phyloP scores from a whole-genome alignment of 805 yeast species.

The Brettanomyces sp. region DNA sequence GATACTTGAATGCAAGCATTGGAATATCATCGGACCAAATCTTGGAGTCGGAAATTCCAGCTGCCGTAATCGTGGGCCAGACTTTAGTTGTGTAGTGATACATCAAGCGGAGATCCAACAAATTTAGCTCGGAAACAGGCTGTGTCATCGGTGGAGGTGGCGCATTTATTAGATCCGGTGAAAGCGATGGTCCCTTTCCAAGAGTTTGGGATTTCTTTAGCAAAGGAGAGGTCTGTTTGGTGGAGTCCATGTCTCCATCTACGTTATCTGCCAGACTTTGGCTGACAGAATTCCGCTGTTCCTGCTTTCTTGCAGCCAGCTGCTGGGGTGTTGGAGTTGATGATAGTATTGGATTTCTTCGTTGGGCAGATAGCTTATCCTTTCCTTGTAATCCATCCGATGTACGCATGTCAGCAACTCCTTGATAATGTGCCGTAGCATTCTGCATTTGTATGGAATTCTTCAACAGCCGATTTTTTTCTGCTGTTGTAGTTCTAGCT shows the following conservation, averaged over 20 bases:
- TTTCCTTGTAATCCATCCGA: no score
- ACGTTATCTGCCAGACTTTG: background rate
- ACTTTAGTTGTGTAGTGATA: constrained; percentile 82
- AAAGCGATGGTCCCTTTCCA: constrained; percentile 15
- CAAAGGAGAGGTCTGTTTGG: background rate
- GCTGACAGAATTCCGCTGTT: constrained; percentile 5
- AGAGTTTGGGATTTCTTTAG: background rate
- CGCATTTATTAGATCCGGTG: constrained; percentile 23
- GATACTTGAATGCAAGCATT: constrained; percentile 75
- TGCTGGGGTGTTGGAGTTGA: constrained; percentile 14
- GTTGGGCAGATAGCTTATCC: background rate
- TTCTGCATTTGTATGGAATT: no score
- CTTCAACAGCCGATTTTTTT: background rate
- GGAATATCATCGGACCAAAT: constrained; percentile 90
- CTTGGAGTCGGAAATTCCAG: constrained; percentile 78
- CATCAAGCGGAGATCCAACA: constrained; percentile 73
- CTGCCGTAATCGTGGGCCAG: constrained; percentile 79
- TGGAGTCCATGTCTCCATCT: background rate
- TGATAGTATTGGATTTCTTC: background rate
- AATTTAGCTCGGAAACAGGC: constrained; percentile 34
- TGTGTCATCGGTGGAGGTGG: constrained; percentile 17
- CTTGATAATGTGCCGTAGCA: no score
- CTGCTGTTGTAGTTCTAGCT: constrained; percentile 3
- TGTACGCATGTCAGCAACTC: no score
- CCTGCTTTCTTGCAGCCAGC: constrained; percentile 14